phyloP scores from a whole-genome alignment of 2,329 filamentous ascomycete species.

The Diplodia scrobiculata region DNA sequence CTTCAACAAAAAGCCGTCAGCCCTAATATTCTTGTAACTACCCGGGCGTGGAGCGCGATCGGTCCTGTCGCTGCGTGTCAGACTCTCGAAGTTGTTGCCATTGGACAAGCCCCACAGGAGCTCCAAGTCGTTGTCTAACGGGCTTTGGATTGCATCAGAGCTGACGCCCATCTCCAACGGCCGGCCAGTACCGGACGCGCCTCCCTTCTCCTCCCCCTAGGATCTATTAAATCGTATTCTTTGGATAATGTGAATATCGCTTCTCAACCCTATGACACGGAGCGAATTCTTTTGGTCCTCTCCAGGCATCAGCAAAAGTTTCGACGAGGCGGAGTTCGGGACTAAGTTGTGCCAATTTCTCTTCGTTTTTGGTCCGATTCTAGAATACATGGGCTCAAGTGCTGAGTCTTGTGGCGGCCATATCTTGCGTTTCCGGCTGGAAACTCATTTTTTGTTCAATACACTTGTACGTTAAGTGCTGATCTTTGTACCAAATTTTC shows the following conservation, averaged over 20 bases:
- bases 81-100: background rate
- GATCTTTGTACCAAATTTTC: constrained; percentile 2
- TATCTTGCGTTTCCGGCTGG: background rate
- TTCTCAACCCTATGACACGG: background rate
- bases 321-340: constrained; percentile 3
- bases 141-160: background rate
- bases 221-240: background rate
- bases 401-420: constrained; percentile 22
- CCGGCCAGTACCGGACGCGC: background rate
- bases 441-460: background rate
- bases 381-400: constrained; percentile 25
- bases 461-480: constrained; percentile 3
- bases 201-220: background rate
- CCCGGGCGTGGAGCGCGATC: constrained; percentile 21
- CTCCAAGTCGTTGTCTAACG: background rate
- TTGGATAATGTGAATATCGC: constrained; percentile 14
- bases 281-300: background rate
- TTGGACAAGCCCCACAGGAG: background rate
- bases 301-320: constrained; percentile 3
- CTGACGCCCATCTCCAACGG: background rate
- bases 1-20: constrained; percentile 22
- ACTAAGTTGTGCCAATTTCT: constrained; percentile 6
- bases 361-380: constrained; percentile 6
- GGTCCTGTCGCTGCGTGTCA: constrained; percentile 5
- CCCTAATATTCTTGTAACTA: constrained; percentile 20